Conservation (phyloP, 306 rosid genomes). For the Sicyos edulis region DNA sequence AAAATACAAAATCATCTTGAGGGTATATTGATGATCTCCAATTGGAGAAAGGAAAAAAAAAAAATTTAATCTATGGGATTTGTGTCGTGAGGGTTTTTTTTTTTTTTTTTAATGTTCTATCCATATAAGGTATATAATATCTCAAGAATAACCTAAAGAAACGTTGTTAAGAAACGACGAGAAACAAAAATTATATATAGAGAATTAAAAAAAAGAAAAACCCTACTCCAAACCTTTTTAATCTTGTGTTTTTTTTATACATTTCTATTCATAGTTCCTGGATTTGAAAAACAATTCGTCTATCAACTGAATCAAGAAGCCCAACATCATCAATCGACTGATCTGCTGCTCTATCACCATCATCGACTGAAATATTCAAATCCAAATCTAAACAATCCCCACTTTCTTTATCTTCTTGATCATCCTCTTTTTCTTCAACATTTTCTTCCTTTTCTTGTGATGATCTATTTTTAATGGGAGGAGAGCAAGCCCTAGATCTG, state of each 20-base stretch:
- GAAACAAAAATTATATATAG: no score
- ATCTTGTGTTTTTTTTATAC: background rate
- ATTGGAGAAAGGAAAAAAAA: no score
- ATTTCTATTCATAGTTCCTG: slow-evolving; percentile 42
- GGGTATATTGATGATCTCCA: no score
- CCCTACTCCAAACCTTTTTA: slow-evolving; percentile 16
- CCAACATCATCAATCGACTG: slow-evolving; percentile 58
- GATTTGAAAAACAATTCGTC: slow-evolving; percentile 62
- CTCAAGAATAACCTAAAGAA: no score
- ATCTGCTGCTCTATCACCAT: slow-evolving; percentile 33
- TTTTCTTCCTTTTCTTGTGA: no score
- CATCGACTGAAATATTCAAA: slow-evolving; percentile 66
- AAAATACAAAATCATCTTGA: no score
- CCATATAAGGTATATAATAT: no score
- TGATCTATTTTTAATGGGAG: slow-evolving; percentile 35
- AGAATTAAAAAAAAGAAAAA: background rate
- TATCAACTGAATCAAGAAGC: slow-evolving; percentile 75
- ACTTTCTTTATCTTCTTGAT: slow-evolving; percentile 11
- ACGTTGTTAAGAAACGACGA: no score
- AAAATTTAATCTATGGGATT: no score
- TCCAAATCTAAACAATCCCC: slow-evolving; percentile 58
- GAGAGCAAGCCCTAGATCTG: slow-evolving; percentile 84
- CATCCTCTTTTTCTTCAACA: slow-evolving; percentile 10
- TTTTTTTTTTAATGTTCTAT: no score
- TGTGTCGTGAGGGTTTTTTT: no score